Percentiles rank a stretch among this genome's conserved stretches.
phyloP scores from a whole-genome alignment of 495 filamentous ascomycete genomes.

The Penicillium samsonianum region DNA sequence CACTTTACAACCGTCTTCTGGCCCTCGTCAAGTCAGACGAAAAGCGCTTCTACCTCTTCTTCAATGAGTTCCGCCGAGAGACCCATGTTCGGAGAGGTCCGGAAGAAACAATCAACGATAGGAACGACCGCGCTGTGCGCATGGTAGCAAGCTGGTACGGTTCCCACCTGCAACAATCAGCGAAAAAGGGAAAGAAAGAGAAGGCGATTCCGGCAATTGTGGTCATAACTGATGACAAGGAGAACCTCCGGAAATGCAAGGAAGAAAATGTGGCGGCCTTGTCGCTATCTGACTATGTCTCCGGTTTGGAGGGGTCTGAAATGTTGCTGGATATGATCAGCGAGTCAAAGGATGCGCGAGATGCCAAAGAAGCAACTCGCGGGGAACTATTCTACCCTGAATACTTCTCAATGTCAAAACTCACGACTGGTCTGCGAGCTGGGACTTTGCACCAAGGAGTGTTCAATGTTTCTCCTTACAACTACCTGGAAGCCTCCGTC shows the following conservation, averaged over 20 bases:
- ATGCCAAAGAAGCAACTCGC: conserved; percentile 57
- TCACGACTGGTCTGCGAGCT: conserved; percentile 87
- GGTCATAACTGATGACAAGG: conserved; percentile 90
- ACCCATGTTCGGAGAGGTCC: conserved; percentile 75
- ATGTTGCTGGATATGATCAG: conserved; percentile 93
- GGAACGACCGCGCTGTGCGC: conserved; percentile 90
- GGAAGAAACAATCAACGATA: conserved; percentile 91
- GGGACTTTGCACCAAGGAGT: conserved; percentile 88
- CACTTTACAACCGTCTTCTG: conserved; percentile 91
- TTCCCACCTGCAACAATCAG: conserved; percentile 67
- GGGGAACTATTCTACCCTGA: conserved; percentile 78
- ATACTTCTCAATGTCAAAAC: conserved; percentile 86
- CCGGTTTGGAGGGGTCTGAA: conserved; percentile 78
- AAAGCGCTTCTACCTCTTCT: conserved; percentile 97
- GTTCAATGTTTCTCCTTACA: conserved; percentile 96
- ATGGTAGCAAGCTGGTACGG: conserved; percentile 86
- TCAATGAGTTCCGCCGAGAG: conserved; percentile 95
- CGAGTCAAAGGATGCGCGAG: conserved; percentile 65
- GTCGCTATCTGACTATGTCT: conserved; percentile 75
- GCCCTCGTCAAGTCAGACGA: conserved; percentile 89
- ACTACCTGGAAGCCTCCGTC: conserved; percentile 91
- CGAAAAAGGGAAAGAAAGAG: conserved; percentile 55
- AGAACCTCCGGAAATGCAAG: conserved; percentile 81
- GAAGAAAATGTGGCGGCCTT: conserved; percentile 67
- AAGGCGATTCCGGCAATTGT: conserved; percentile 74